Evolutionary conservation across 805 yeast species (phyloP).

Genomic region (Henningerozyma blattae): DNA sequence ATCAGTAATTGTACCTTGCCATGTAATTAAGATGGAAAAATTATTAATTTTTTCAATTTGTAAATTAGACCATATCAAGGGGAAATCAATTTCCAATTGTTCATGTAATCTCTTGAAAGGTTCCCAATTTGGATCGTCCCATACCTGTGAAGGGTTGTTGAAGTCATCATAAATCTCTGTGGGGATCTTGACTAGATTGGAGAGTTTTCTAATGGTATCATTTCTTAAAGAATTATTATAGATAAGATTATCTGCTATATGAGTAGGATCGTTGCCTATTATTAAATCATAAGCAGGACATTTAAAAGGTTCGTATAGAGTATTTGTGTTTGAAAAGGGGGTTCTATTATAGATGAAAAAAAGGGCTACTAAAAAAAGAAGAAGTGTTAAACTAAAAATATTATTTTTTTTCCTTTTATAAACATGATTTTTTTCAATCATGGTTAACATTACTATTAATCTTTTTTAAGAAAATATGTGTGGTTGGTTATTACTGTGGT

Average conservation of each 20-base stretch:
- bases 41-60: conserved; percentile 46
- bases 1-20: conserved; percentile 41
- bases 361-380: no score
- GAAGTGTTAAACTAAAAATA: no score
- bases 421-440: no score
- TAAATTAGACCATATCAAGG: conserved; percentile 36
- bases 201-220: conserved; percentile 32
- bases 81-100: conserved; percentile 45
- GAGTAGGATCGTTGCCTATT: neutral
- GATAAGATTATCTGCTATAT: neutral
- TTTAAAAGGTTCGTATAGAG: no score
- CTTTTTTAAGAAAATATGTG: no score
- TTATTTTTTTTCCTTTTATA: no score
- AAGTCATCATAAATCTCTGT: conserved; percentile 51
- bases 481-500: no score
- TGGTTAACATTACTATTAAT: no score
- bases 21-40: conserved; percentile 52
- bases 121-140: conserved; percentile 28
- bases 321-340: neutral
- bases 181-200: conserved; percentile 51
- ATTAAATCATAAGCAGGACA: neutral
- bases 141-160: conserved; percentile 17
- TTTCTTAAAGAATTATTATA: conserved; percentile 1
- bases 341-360: neutral
- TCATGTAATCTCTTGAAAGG: conserved; percentile 37